Conservation (phyloP, 2,329 filamentous ascomycete species). For the Onygenales sp. region DNA sequence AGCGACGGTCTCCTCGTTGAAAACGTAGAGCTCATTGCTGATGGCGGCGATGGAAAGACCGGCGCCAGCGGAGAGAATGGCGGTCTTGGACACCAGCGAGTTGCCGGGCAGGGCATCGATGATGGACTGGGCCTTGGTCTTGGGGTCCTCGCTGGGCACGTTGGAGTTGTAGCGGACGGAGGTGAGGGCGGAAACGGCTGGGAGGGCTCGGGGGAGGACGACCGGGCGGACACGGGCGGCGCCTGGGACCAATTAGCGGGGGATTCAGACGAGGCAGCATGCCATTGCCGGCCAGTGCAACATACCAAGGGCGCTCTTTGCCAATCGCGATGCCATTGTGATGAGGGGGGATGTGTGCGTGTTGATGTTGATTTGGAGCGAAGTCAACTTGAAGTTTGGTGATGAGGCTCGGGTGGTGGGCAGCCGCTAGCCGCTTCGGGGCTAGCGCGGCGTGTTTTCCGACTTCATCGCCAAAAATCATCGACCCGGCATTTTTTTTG, state of each 20-base stretch:
- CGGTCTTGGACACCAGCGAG: slow-evolving; percentile 89
- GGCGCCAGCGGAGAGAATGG: slow-evolving; percentile 87
- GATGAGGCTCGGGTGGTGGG: slow-evolving; percentile 14
- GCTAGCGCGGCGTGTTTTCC: slow-evolving; percentile 9
- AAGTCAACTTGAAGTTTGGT: slow-evolving; percentile 2
- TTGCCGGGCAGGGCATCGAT: slow-evolving; percentile 87
- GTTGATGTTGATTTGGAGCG: slow-evolving; percentile 25
- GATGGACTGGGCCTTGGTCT: slow-evolving; percentile 94
- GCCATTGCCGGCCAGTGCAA: slow-evolving; percentile 25
- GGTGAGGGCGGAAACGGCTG: slow-evolving; percentile 59
- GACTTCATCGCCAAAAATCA: neutral
- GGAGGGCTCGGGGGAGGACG: slow-evolving; percentile 64
- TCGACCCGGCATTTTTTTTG: neutral
- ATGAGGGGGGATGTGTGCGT: slow-evolving; percentile 35
- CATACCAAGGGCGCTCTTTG: slow-evolving; percentile 90
- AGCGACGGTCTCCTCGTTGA: slow-evolving; percentile 98
- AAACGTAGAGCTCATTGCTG: slow-evolving; percentile 98
- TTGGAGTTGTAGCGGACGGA: slow-evolving; percentile 63
- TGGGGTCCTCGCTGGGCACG: slow-evolving; percentile 77
- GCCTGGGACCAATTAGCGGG: slow-evolving; percentile 48
- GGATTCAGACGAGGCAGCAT: neutral
- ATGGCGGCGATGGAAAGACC: slow-evolving; percentile 89
- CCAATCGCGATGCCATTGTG: slow-evolving; percentile 96
- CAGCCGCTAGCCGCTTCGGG: slow-evolving; percentile 21
- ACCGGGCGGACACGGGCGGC: slow-evolving; percentile 82